Percentiles rank a stretch among this genome's conserved stretches.
Evolutionary conservation across 2,329 filamentous ascomycete genomes (phyloP).

Genomic region (Lasiodiplodia gonubiensis): DNA sequence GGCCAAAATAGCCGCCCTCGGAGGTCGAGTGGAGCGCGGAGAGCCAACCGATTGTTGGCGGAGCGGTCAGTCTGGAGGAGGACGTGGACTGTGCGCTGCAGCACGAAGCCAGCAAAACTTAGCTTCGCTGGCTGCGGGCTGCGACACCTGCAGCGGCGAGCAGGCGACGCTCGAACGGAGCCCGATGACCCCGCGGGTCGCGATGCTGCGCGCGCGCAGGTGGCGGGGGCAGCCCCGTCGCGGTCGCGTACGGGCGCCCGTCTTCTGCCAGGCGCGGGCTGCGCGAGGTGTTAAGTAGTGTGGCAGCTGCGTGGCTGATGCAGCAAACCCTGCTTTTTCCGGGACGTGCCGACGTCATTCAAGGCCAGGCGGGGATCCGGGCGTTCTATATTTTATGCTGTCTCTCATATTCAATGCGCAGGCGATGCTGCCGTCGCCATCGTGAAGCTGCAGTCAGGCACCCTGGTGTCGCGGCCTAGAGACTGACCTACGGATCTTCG

Average conservation of each 20-base stretch:
- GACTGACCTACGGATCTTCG: background rate
- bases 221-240: conserved; percentile 43
- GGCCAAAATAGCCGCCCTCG: conserved; percentile 46
- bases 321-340: conserved; percentile 16
- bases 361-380: background rate
- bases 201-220: conserved; percentile 33
- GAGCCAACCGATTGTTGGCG: conserved; percentile 47
- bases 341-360: conserved; percentile 8
- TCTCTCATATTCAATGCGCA: background rate
- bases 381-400: background rate
- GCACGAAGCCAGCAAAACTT: conserved; percentile 33
- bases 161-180: conserved; percentile 18
- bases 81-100: conserved; percentile 43
- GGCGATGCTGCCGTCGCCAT: background rate
- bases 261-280: background rate
- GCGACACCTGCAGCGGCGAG: conserved; percentile 19
- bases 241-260: conserved; percentile 25
- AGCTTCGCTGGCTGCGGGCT: conserved; percentile 17
- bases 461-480: background rate
- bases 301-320: background rate
- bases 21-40: conserved; percentile 40
- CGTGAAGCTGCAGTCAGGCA: background rate
- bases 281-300: conserved; percentile 13
- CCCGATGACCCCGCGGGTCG: conserved; percentile 32
- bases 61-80: conserved; percentile 43